Evolutionary conservation across 1,139 yeast genomes (phyloP), one percentile per base, ranked within the genome.

Genomic region (Suhomyces terraborum): DNA sequence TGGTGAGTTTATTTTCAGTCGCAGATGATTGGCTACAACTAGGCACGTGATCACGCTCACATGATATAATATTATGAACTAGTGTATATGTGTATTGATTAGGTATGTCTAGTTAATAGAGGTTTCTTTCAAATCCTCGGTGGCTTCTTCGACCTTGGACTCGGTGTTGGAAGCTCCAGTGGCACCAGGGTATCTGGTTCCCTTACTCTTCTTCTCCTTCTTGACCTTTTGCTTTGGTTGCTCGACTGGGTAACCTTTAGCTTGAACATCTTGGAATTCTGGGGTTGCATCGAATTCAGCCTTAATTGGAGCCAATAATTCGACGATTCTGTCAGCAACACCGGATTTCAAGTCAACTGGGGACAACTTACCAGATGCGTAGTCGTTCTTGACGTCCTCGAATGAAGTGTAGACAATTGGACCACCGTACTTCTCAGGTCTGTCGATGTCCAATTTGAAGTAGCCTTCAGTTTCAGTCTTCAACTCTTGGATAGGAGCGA

Each of bases 381-480:
- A 94, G 54, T 85, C 96, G 28, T 70, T 67, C 62, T 84, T 84
- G 56, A 93, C 72, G 25, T 79, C 74, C n/a, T 79, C 89, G 52
- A 88, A 72, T 19, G 87, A 75, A 35, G 62, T 62, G 75, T 80
- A 94, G 36, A 83, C 73, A 45, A 93, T 73, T 52, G 95, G 84
- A 39, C 98, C 99, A 53, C 99, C 98, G 64, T 88, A 94, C 69
- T 93, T 84, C 60, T 93, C 98, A 34, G 97, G 98, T 67, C 98
- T 85, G 58, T 85, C 82, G 53, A 94, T 82, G 61, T 67, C 71
- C 69, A 93, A 88, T 38, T 72, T 68, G 60, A 79, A 88, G 47
- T 65, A 64, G 10, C 75, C 79, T 6, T 69, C 73, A 42, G 79
- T 79, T 13, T 64, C 76, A 23, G 71, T 53, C 61, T 82, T 80